These are phyloP conservation scores for Pseudozyma sp. DNA, from an alignment of 1,284 basidiomycete genomes.

Conservation along the genomic window DNA sequence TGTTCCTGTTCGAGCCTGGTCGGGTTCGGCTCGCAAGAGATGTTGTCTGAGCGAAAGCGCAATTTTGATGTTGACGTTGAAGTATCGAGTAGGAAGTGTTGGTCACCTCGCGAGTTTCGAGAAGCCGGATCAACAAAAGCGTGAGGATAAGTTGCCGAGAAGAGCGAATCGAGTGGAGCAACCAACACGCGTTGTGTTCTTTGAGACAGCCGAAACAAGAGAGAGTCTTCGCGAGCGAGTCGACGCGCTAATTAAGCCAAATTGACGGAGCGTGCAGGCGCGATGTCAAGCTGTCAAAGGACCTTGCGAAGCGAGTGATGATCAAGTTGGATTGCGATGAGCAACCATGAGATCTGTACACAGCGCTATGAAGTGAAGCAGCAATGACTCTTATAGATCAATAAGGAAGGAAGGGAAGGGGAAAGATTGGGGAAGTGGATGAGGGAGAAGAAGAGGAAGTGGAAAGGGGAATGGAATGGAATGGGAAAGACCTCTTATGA, in stretches of 20 bases:
- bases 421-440: neutral
- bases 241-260: constrained; percentile 9
- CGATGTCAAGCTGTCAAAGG: no score
- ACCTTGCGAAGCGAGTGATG: neutral
- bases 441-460: neutral
- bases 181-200: neutral
- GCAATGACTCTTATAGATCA: neutral
- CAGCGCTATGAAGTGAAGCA: neutral
- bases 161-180: neutral
- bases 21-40: no score
- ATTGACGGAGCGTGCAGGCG: neutral
- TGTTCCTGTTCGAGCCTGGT: no score
- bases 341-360: no score
- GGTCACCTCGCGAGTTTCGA: no score
- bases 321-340: neutral
- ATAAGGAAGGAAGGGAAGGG: neutral
- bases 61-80: neutral
- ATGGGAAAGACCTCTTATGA: neutral
- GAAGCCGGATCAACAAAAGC: no score
- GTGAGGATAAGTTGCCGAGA: neutral
- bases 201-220: constrained; percentile 9
- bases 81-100: neutral
- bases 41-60: no score
- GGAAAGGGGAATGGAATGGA: neutral
- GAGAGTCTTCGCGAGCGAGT: no score